phyloP scores from a whole-genome alignment of 257 asterid genomes.

The Rehmannia glutinosa region DNA sequence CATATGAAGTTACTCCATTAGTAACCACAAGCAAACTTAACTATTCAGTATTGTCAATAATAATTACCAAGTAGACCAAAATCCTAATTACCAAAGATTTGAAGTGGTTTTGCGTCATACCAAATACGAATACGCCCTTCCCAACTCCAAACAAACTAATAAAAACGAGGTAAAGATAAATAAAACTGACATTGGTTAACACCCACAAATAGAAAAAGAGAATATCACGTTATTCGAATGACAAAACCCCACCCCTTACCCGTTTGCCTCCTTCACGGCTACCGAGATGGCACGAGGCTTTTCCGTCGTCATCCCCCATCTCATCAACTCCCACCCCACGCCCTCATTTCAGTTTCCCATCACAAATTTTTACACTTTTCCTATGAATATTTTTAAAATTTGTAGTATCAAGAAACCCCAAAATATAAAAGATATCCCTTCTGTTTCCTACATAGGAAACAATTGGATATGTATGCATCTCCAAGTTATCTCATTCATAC shows the following conservation, averaged over 20 bases:
- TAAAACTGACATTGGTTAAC: slow-evolving; percentile 17
- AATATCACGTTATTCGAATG: slow-evolving; percentile 48
- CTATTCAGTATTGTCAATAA: neutral
- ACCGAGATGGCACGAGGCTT: slow-evolving; percentile 62
- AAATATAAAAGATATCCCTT: slow-evolving; percentile 2
- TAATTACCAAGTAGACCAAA: neutral
- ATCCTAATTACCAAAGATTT: neutral
- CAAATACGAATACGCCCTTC: neutral
- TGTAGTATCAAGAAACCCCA: neutral
- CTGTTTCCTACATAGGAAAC: slow-evolving; percentile 22
- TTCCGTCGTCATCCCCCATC: slow-evolving; percentile 22
- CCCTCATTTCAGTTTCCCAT: slow-evolving; percentile 8
- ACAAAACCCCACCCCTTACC: neutral
- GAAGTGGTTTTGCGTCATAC: neutral
- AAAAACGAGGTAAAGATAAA: neutral
- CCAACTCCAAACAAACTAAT: slow-evolving; percentile 1
- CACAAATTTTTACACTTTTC: slow-evolving; percentile 12
- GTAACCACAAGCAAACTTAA: neutral
- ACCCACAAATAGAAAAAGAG: slow-evolving; percentile 32
- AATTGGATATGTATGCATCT: slow-evolving; percentile 1
- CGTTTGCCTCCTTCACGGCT: slow-evolving; percentile 32
- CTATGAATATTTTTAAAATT: neutral
- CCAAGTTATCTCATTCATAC: neutral
- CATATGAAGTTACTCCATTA: neutral
- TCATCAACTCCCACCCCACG: slow-evolving; percentile 15